phyloP scores from a whole-genome alignment of 169 alveolate species.

The Plasmodium gonderi region DNA sequence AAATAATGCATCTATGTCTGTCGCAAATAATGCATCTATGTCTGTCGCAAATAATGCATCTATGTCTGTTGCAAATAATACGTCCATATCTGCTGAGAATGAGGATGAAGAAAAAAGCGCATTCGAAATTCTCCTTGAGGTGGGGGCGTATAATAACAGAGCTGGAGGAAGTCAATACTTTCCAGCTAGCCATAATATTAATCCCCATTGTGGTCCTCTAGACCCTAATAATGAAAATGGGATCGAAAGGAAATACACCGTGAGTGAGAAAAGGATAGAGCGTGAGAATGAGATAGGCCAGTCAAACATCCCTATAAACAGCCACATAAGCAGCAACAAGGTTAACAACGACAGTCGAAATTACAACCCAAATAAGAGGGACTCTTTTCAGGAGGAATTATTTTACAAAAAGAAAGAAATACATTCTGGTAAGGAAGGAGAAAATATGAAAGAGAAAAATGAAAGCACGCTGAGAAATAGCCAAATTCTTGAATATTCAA shows the following conservation, averaged over 20 bases:
- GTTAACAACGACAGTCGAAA: background rate
- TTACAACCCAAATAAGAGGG: background rate
- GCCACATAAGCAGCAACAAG: background rate
- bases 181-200: background rate
- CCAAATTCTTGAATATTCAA: background rate
- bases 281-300: background rate
- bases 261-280: background rate
- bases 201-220: background rate
- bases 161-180: background rate
- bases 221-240: background rate
- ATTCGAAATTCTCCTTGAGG: background rate
- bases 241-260: background rate
- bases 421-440: background rate
- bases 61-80: background rate
- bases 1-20: too few species aligned
- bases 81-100: background rate
- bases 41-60: too few species aligned
- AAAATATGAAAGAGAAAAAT: constrained; percentile 15
- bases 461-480: constrained; percentile 18
- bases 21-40: too few species aligned
- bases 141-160: background rate
- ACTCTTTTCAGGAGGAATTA: background rate
- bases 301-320: background rate
- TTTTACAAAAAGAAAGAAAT: constrained; percentile 6
- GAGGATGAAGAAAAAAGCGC: background rate